Base-by-base conservation (phyloP, 768 basidiomycete genomes). In the Suillus lakei region DNA sequence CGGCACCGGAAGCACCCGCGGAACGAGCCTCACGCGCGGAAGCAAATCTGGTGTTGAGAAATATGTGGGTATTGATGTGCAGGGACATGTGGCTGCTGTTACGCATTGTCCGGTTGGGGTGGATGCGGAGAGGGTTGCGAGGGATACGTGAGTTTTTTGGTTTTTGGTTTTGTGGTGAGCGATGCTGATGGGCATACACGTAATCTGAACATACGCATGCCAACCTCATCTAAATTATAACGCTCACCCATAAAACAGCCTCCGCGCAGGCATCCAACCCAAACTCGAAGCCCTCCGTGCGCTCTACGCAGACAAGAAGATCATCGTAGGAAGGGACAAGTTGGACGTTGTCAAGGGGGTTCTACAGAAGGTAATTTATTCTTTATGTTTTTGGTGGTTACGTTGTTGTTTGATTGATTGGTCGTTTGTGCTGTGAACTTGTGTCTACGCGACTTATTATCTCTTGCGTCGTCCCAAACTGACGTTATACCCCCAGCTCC, bases 311-410 rank as follows among this genome's bases (percentile, higher is more conserved):
- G 94, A 93, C 67, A 98, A 98, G 86, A 98, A 98, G 85, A 98
- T 99, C 73, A 96, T 99, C 64, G 93, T 99, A 15, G 97, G 95
- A 21, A 85, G 97, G 9, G 97, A 99, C 78, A 99, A 99, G 82
- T 85, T 99, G 48, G 97, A 99, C 72, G 93, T 96, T n/a, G 96
- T 98, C 71, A 98, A 98, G 81, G 97, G 97, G 51, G 93, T 99
- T 28, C 80, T 98, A 68, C 96, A 99, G 80, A 99, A 99, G 87
- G 91, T 89, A 46, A 16, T 72, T n/a, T 68, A 28, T 32, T 18
- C 8, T 21, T 26, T 9, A 13, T 23, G 12, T 28, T 36, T n/a
- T n/a, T n/a, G n/a, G n/a, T n/a, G n/a, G 13, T 26, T 28, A 8
- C 26, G 16, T 18, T 16, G 50, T 51, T 51, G 16, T 18, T 16